phyloP scores from a whole-genome alignment of 1,139 yeast species.

The Debaryomyces robertsiae region DNA sequence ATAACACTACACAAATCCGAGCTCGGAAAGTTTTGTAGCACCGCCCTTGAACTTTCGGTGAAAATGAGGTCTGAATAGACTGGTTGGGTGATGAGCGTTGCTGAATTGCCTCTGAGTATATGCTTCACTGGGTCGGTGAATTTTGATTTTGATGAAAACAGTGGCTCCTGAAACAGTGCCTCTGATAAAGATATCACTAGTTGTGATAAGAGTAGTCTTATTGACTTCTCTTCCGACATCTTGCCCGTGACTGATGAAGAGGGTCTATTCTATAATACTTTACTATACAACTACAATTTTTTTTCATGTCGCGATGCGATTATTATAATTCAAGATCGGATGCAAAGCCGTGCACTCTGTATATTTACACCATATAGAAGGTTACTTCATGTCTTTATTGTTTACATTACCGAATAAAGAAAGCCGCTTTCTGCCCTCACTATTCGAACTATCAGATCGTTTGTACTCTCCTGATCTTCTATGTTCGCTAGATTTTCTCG shows the following conservation, averaged over 20 bases:
- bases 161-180: conserved; percentile 19
- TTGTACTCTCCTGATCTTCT: conserved; percentile 16
- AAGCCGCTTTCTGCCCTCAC: conserved; percentile 32
- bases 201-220: conserved; percentile 27
- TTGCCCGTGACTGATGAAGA: no score
- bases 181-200: conserved; percentile 28
- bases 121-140: conserved; percentile 15
- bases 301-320: no score
- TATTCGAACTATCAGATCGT: conserved; percentile 33
- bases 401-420: conserved; percentile 32
- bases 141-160: conserved; percentile 14
- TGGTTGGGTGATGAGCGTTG: conserved; percentile 23
- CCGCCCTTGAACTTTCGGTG: conserved; percentile 15
- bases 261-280: no score
- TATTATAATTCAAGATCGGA: neutral
- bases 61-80: conserved; percentile 20
- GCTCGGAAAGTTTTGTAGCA: conserved; percentile 24
- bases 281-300: no score
- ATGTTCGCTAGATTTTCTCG: conserved; percentile 34
- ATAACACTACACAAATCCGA: conserved; percentile 23
- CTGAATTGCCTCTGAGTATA: conserved; percentile 30
- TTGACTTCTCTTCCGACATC: conserved; percentile 6
- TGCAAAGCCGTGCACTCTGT: conserved; percentile 5
- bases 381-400: neutral
- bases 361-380: no score